phyloP scores from a whole-genome alignment of 768 basidiomycete genomes.

The Serpula lacrymans region DNA sequence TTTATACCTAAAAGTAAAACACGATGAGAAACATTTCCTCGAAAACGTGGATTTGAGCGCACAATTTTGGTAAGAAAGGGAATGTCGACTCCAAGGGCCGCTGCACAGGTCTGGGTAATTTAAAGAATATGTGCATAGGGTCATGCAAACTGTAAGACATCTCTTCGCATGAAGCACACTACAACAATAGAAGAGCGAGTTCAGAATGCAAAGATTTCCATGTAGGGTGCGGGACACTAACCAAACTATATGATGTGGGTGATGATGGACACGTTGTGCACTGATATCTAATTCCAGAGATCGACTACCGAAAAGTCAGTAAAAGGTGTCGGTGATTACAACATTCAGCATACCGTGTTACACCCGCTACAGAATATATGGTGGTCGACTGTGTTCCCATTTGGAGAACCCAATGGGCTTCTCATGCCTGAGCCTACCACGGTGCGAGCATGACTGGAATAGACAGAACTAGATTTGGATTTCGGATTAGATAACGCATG shows the following conservation, averaged over 20 bases:
- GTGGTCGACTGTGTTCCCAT: slow-evolving; percentile 45
- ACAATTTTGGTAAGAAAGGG: slow-evolving; percentile 73
- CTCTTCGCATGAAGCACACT: slow-evolving; percentile 83
- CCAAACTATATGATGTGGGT: slow-evolving; percentile 70
- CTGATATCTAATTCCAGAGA: slow-evolving; percentile 80
- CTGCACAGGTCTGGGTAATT: slow-evolving; percentile 76
- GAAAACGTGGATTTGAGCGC: too few species aligned
- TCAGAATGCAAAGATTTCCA: background rate
- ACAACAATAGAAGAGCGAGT: slow-evolving; percentile 2
- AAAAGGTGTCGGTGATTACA: background rate
- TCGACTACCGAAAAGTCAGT: slow-evolving; percentile 42
- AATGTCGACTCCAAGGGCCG: slow-evolving; percentile 47
- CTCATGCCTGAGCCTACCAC: slow-evolving; percentile 53
- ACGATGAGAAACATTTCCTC: slow-evolving; percentile 24
- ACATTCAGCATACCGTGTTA: slow-evolving; percentile 40
- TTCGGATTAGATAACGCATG: slow-evolving; percentile 47
- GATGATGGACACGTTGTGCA: slow-evolving; percentile 86
- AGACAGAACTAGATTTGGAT: slow-evolving; percentile 54
- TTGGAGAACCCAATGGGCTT: slow-evolving; percentile 27
- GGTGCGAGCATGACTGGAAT: slow-evolving; percentile 64
- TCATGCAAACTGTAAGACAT: slow-evolving; percentile 79
- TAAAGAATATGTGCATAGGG: slow-evolving; percentile 85
- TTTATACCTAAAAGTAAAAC: slow-evolving; percentile 48
- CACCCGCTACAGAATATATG: slow-evolving; percentile 61
- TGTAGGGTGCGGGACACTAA: slow-evolving; percentile 26